Conservation (phyloP, 495 filamentous ascomycete species). For the Xylaria castorea region DNA sequence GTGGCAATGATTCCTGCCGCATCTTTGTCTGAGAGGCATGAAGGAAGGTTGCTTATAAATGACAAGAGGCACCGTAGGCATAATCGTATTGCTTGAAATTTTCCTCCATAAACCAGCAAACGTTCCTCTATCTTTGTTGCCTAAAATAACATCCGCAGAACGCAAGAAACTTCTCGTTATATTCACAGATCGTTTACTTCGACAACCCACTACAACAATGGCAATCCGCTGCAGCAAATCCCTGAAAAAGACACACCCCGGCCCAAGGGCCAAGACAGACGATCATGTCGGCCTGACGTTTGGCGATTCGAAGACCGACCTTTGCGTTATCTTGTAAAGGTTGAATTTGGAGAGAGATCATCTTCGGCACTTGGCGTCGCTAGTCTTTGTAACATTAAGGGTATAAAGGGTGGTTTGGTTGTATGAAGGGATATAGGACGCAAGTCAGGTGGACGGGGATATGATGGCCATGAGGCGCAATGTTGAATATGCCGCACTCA, state of each 20-base stretch:
- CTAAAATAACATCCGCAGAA: not conserved
- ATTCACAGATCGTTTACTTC: too few relatives aligned
- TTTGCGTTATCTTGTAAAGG: conserved; percentile 8
- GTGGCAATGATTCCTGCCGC: not conserved
- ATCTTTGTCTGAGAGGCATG: not conserved
- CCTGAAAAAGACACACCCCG: not conserved
- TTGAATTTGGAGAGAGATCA: not conserved
- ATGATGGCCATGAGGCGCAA: not conserved
- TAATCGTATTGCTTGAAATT: not conserved
- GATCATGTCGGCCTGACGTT: conserved; percentile 11
- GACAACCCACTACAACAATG: not conserved
- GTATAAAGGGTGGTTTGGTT: not conserved
- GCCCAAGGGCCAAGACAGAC: not conserved
- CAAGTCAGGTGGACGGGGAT: not conserved
- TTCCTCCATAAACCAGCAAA: not conserved
- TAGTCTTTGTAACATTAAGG: not conserved
- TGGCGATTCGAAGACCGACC: not conserved
- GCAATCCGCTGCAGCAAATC: not conserved
- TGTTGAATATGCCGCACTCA: not conserved
- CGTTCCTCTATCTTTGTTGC: not conserved
- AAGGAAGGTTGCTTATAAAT: not conserved
- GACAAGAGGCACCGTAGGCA: not conserved
- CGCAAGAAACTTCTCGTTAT: not conserved
- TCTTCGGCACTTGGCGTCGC: not conserved
- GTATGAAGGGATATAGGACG: not conserved